phyloP scores from a whole-genome alignment of 768 basidiomycete species.

The Mycena haematopus region DNA sequence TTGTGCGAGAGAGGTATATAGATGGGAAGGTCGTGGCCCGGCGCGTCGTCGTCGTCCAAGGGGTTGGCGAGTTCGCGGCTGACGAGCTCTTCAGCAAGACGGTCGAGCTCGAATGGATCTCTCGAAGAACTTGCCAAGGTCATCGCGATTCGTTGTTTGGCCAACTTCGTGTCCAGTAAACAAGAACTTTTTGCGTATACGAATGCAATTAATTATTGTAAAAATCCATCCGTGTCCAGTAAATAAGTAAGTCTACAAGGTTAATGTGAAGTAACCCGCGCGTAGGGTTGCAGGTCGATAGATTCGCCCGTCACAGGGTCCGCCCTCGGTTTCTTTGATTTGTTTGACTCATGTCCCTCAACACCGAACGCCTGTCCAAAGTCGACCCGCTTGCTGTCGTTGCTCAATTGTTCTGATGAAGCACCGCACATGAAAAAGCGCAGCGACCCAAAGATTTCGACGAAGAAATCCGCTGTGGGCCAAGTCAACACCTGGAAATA shows the following conservation, averaged over 20 bases:
- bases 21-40: constrained; percentile 60
- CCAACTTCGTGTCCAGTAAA: not conserved
- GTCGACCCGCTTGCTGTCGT: constrained; percentile 18
- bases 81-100: constrained; percentile 75
- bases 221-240: not conserved
- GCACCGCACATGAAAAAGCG: constrained; percentile 51
- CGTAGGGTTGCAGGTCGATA: not conserved
- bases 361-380: constrained; percentile 35
- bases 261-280: not conserved
- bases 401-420: constrained; percentile 2
- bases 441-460: constrained; percentile 60
- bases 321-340: not conserved
- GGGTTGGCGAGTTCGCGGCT: constrained; percentile 51
- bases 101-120: constrained; percentile 73
- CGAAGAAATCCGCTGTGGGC: constrained; percentile 55
- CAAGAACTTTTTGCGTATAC: not conserved
- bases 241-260: not conserved
- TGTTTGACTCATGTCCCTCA: not conserved
- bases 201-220: too few species aligned
- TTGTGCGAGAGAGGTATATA: constrained; percentile 79
- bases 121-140: constrained; percentile 12
- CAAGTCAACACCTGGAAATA: not conserved
- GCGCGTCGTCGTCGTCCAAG: constrained; percentile 28
- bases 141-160: constrained; percentile 1
- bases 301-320: not conserved